Percentiles rank a stretch among this genome's conserved stretches.
Evolutionary conservation across 495 filamentous ascomycete genomes (phyloP).

Genomic region (Neurospora sp.): DNA sequence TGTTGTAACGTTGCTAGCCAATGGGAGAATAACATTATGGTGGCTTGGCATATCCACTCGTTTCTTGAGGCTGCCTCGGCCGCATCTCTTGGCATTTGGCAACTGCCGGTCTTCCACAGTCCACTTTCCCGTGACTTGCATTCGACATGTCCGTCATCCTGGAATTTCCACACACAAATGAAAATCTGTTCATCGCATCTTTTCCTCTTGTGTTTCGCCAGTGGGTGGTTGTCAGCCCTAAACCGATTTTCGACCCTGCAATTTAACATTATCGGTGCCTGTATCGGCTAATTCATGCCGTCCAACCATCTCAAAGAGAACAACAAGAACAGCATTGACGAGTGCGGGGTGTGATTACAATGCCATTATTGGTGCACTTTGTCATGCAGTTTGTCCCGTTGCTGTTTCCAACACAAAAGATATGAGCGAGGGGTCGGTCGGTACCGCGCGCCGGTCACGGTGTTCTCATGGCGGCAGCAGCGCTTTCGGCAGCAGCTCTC

Average conservation of each 20-base stretch:
- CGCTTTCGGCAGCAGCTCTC: neutral
- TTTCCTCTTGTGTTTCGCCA: neutral
- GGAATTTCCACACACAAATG: neutral
- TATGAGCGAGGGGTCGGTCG: neutral
- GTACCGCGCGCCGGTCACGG: neutral
- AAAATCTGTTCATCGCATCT: neutral
- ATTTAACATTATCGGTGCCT: neutral
- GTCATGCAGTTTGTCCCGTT: neutral
- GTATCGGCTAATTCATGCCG: neutral
- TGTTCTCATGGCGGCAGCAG: neutral
- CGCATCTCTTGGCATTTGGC: neutral
- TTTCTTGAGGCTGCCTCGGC: neutral
- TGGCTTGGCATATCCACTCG: neutral
- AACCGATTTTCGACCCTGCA: neutral
- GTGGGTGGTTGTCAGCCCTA: neutral
- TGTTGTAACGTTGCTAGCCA: neutral
- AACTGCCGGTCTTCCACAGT: neutral
- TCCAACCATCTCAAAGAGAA: neutral
- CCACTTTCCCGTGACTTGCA: neutral
- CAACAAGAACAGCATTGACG: neutral
- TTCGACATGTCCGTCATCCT: neutral
- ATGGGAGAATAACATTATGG: neutral
- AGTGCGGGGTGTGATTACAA: neutral
- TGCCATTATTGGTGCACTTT: neutral
- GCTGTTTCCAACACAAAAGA: neutral